Base-by-base conservation (phyloP, 2,329 filamentous ascomycete species). In the Pseudogymnoascus destructans region DNA sequence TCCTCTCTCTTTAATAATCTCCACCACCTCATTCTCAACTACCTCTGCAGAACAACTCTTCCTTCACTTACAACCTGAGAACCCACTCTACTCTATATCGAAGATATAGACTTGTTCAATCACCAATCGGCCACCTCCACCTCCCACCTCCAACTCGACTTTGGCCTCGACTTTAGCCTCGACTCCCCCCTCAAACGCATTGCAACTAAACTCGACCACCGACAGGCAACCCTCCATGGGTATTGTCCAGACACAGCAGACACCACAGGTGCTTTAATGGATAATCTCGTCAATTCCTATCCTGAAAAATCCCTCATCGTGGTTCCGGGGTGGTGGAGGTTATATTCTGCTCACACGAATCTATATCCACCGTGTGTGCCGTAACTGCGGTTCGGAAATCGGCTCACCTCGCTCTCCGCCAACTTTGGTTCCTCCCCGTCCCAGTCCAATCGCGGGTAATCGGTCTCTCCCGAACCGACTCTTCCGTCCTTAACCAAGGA, bases 381-480 rank as follows among this genome's bases (percentile, higher is more conserved):
- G 40, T 46, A 46, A 46, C 40, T 46, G 40, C 40, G 25, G 5
- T 36, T 25, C 10, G 40, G 40, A 25, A 23, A 46, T 46, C 21
- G 40, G 40, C 13, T 25, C 40, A 25, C 40, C 9, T 46, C 7
- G 40, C 11, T 46, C 40, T 46, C 40, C 25, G 40, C 40, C 21
- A 46, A 46, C 40, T 46, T 46, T 46, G 40, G 40, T 46, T 25
- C 40, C 40, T 46, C 40, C 40, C 40, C 40, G 40, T 46, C 40
- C 40, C 40, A 46, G 40, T 46, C 40, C 40, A 46, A 46, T 46
- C 40, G 21, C 40, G 21, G 25, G 21, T 46, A 25, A 25, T 46
- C 40, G 40, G 40, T 25, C 40, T 46, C 40, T 46, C 40, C 40
- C 40, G 40, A 23, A 46, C 40, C 40, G 40, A 46, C 21, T 46